Base-by-base conservation (phyloP, 108 stramenopile species). In the Skeletonema potamos region DNA sequence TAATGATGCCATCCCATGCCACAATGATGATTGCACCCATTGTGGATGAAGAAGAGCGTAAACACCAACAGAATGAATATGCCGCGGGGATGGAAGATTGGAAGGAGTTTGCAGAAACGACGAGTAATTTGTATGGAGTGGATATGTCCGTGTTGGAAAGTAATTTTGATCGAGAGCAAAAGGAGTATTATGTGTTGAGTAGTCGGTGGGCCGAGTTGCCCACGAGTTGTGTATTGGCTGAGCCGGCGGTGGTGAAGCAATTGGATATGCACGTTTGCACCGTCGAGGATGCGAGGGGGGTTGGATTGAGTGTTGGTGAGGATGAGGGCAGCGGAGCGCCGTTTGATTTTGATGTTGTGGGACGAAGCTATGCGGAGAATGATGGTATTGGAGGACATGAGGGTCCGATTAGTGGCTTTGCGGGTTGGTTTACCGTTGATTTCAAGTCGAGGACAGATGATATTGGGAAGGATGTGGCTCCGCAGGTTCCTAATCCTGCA, bases 341-440 rank as follows among this genome's bases (percentile, higher is more conserved):
- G 29, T 96, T 97, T 71, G 75, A 74, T 27, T 96, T 99, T 81
- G 73, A 82, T 54, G 55, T 96, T 37, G 81, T 84, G 62, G 87
- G 93, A 37, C 73, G 76, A 33, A 64, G 60, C 11, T 11, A 11
- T 46, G 44, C 18, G 17, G 55, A 61, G 11, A 68, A 61, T 34
- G 56, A 36, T 62, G 73, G 58, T 9, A 24, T 27, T 29, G 44
- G 32, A 27, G 41, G 34, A 26, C 26, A 57, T 13, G 64, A 54
- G 0, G 87, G 85, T n/a, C 86, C 90, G 6, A 84, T 98, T 30
- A 90, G 88, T 68, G 98, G 96, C 41, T 92, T 99, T 67, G 97
- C 98, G 13, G 97, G 98, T 20, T 99, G 98, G 98, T 99, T 99
- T 74, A 96, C 95, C 20, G 76, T 94, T 13, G 96, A 99, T 82